Conservation (phyloP, 345 rosid genomes). For the Stellera chamaejasme region DNA sequence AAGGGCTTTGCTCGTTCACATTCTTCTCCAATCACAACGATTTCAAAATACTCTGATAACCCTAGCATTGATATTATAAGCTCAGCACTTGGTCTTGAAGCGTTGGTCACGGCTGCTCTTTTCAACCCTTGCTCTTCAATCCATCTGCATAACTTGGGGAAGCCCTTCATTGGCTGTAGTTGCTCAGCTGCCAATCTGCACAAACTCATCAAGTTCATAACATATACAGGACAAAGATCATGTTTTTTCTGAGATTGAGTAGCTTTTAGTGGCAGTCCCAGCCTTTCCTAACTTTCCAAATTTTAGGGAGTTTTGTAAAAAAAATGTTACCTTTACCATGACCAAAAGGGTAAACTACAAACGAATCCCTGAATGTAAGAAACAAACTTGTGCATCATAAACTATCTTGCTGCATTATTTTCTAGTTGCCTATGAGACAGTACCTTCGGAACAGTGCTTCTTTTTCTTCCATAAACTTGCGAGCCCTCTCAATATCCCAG, state of each 20-base stretch:
- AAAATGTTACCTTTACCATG: too few species aligned
- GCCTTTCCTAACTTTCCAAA: too few species aligned
- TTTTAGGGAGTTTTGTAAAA: too few species aligned
- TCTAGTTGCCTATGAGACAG: not conserved
- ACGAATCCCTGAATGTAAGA: too few species aligned
- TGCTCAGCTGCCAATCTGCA: slow-evolving; percentile 31
- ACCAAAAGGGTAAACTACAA: too few species aligned
- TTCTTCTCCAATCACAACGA: slow-evolving; percentile 20
- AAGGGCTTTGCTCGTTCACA: slow-evolving; percentile 36
- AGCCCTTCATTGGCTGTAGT: slow-evolving; percentile 26
- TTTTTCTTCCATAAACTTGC: slow-evolving; percentile 27
- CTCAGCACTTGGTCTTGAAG: slow-evolving; percentile 31
- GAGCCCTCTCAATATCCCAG: slow-evolving; percentile 17
- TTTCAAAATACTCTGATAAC: slow-evolving; percentile 26
- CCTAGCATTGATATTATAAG: slow-evolving; percentile 23
- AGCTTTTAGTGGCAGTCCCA: not conserved
- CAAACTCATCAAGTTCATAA: not conserved
- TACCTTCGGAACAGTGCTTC: slow-evolving; percentile 30
- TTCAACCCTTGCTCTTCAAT: slow-evolving; percentile 27
- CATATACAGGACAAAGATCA: not conserved
- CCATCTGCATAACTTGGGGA: slow-evolving; percentile 26
- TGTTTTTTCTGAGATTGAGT: not conserved
- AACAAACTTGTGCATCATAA: too few species aligned
- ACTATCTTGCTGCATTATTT: too few species aligned
- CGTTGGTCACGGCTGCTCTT: slow-evolving; percentile 38